phyloP scores from a whole-genome alignment of 768 basidiomycete genomes.

The Agaricus blazei region DNA sequence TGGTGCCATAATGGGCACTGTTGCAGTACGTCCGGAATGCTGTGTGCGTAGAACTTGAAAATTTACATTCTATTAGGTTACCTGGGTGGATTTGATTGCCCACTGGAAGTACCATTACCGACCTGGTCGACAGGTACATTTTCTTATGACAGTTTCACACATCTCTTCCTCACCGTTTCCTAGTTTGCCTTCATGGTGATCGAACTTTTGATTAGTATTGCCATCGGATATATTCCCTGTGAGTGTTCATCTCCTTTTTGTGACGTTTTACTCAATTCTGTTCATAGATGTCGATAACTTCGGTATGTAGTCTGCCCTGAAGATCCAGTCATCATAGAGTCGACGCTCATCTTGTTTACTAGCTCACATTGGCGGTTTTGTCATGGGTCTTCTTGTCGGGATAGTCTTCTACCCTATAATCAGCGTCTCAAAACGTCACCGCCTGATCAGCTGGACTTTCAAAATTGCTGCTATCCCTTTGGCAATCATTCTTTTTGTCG shows the following conservation, averaged over 20 bases:
- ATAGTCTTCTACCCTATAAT: slow-evolving; percentile 89
- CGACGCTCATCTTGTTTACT: not conserved
- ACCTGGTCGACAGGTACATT: slow-evolving; percentile 69
- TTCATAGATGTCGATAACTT: slow-evolving; percentile 83
- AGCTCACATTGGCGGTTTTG: slow-evolving; percentile 86
- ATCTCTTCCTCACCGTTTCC: not conserved
- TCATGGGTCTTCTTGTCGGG: slow-evolving; percentile 79
- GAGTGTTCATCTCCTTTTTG: slow-evolving; percentile 19
- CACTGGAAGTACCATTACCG: slow-evolving; percentile 90
- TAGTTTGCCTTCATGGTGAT: slow-evolving; percentile 82
- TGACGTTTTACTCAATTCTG: not conserved
- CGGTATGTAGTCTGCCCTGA: slow-evolving; percentile 37
- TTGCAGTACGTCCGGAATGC: slow-evolving; percentile 47
- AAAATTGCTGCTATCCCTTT: slow-evolving; percentile 72
- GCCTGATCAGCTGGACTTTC: slow-evolving; percentile 64
- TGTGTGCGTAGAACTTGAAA: not conserved
- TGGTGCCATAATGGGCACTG: slow-evolving; percentile 87
- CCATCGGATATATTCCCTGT: slow-evolving; percentile 82
- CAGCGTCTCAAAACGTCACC: slow-evolving; percentile 71
- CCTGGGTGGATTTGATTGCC: slow-evolving; percentile 85
- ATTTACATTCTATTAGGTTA: slow-evolving; percentile 36
- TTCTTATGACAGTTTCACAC: not conserved
- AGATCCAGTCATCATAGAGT: not conserved
- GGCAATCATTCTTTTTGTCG: slow-evolving; percentile 73
- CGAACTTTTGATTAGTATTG: slow-evolving; percentile 84